Evolutionary conservation across 2,329 filamentous ascomycete species (phyloP).

Genomic region (Pyrenochaeta sp.): DNA sequence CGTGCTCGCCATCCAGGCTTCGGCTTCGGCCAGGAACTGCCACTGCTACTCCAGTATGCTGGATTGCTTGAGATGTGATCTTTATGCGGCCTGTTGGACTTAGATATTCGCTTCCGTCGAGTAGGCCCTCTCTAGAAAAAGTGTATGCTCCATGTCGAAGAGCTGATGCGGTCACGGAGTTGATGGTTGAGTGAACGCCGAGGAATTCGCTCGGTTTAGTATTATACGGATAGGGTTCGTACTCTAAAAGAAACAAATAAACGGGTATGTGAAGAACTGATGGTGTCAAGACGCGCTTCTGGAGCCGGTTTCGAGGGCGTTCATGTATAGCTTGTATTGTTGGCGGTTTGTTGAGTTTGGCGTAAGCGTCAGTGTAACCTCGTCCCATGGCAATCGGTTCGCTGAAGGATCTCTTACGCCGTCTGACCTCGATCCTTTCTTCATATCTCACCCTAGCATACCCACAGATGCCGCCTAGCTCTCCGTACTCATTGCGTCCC

Average conservation of each 20-base stretch:
- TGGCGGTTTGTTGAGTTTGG: conserved; percentile 27
- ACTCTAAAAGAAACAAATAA: conserved; percentile 24
- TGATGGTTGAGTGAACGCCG: conserved; percentile 30
- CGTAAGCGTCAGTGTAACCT: conserved; percentile 3
- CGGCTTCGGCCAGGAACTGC: conserved; percentile 11
- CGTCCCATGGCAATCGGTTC: conserved; percentile 7
- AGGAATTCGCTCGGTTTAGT: conserved; percentile 26
- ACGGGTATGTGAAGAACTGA: not conserved
- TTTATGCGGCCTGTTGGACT: conserved; percentile 29
- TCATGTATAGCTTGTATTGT: conserved; percentile 14
- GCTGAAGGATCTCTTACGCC: conserved; percentile 12
- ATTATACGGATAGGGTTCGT: conserved; percentile 32
- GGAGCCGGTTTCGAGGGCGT: conserved; percentile 20
- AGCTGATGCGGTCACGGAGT: conserved; percentile 27
- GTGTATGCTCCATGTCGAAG: conserved; percentile 31
- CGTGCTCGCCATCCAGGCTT: conserved; percentile 4
- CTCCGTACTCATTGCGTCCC: conserved; percentile 14
- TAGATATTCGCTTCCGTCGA: conserved; percentile 33
- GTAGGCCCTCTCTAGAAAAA: conserved; percentile 32
- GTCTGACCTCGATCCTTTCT: conserved; percentile 15
- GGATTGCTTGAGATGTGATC: conserved; percentile 21
- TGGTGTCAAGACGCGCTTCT: conserved; percentile 10
- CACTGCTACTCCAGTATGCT: conserved; percentile 20
- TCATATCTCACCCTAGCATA: conserved; percentile 20
- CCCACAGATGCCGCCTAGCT: conserved; percentile 16